These are phyloP conservation scores for Aspergillus flavus DNA, from an alignment of 2,329 filamentous ascomycete genomes.

Conservation along the genomic window DNA sequence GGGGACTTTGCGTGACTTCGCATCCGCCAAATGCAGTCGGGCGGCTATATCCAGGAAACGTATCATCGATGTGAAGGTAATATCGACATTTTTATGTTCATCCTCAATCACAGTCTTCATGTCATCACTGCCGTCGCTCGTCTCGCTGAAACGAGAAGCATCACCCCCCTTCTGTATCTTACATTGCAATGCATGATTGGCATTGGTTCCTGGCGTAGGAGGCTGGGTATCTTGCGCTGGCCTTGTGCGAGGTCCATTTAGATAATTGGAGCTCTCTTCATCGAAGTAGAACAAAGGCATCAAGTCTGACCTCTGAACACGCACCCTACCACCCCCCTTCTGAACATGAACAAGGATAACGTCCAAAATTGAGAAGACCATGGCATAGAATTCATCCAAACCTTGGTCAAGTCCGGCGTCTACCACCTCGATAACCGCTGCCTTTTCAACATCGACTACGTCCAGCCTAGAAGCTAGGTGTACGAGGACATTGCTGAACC, in stretches of 20 bases:
- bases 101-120: neutral
- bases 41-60: constrained; percentile 18
- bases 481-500: constrained; percentile 19
- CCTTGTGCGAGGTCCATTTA: constrained; percentile 14
- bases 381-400: constrained; percentile 14
- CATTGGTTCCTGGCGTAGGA: neutral
- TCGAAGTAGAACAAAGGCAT: constrained; percentile 18
- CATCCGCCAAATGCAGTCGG: constrained; percentile 4
- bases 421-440: constrained; percentile 16
- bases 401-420: constrained; percentile 18
- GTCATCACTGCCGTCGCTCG: neutral
- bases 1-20: constrained; percentile 15
- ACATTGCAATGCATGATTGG: neutral
- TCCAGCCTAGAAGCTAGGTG: constrained; percentile 18
- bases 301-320: constrained; percentile 15
- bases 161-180: neutral
- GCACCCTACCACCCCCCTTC: constrained; percentile 1
- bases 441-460: constrained; percentile 18
- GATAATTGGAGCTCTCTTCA: constrained; percentile 10
- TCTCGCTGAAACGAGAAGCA: neutral
- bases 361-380: constrained; percentile 23
- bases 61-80: constrained; percentile 8
- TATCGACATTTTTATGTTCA: neutral
- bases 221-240: neutral
- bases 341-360: constrained; percentile 18